phyloP scores from a whole-genome alignment of 148 eudicot genomes.

The Heliamphora exappendiculata region DNA sequence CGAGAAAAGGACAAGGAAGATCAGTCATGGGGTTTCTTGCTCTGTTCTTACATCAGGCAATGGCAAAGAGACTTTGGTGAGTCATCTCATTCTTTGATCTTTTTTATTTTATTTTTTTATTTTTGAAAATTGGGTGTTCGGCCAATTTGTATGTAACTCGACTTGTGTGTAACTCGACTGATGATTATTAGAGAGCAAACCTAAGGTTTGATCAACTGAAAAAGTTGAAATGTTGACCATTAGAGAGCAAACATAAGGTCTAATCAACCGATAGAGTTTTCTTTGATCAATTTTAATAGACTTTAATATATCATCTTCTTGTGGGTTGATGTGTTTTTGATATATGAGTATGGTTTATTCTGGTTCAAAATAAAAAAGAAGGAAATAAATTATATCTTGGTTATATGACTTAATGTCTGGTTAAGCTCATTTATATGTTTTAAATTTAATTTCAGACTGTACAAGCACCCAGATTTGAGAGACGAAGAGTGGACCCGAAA shows the following conservation, averaged over 20 bases:
- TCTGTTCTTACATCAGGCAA: constrained; percentile 54
- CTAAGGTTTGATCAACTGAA: no score
- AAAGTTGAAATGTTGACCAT: no score
- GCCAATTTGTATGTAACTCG: no score
- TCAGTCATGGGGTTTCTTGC: constrained; percentile 46
- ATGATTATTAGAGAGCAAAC: no score
- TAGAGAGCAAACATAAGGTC: no score
- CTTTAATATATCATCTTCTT: neutral
- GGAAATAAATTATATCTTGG: neutral
- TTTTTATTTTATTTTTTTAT: no score
- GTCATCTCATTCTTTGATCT: neutral
- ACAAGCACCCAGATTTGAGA: constrained; percentile 37
- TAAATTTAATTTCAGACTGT: constrained; percentile 32
- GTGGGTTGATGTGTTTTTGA: neutral
- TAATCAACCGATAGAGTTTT: no score
- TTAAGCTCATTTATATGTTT: neutral
- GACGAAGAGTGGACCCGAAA: constrained; percentile 52
- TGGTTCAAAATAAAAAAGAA: neutral
- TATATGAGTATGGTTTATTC: neutral
- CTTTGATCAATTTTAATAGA: neutral
- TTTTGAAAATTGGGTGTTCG: no score
- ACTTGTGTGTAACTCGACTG: no score
- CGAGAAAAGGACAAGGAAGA: constrained; percentile 32
- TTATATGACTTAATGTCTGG: neutral
- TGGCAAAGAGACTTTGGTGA: constrained; percentile 54